Percentiles rank a stretch among this genome's conserved stretches.
These are phyloP conservation scores for Salinomyces thailandicus DNA, from an alignment of 2,329 filamentous ascomycete species.

Conservation along the genomic window DNA sequence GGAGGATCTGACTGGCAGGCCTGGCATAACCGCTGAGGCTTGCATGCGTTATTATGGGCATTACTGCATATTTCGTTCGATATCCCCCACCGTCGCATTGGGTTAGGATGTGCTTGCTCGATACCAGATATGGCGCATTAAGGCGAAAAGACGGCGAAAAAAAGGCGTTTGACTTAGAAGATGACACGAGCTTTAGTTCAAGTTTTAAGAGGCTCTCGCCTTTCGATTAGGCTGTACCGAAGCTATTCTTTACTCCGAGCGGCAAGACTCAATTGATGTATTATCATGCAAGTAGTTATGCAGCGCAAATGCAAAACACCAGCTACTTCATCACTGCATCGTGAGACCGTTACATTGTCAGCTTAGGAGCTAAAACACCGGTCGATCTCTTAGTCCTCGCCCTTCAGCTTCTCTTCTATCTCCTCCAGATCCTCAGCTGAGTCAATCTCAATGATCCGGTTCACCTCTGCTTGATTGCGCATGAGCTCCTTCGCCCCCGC, in stretches of 20 bases:
- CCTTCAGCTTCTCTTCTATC: conserved; percentile 58
- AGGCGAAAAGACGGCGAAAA: conserved; percentile 3
- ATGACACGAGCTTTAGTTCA: not conserved
- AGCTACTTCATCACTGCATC: too few relatives aligned
- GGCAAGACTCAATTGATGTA: too few relatives aligned
- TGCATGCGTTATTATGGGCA: too few relatives aligned
- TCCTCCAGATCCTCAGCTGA: conserved; percentile 69
- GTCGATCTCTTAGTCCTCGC: conserved; percentile 26
- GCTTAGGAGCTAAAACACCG: not conserved
- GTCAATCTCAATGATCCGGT: conserved; percentile 74
- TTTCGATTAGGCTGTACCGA: not conserved
- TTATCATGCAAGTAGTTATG: too few relatives aligned
- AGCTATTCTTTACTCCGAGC: conserved; percentile 2
- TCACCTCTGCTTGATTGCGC: conserved; percentile 86
- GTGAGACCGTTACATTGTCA: conserved; percentile 2
- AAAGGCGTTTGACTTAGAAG: not conserved
- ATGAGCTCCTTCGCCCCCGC: conserved; percentile 93
- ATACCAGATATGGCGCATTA: too few relatives aligned
- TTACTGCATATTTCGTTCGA: conserved; percentile 2
- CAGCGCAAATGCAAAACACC: too few relatives aligned
- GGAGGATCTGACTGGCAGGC: too few relatives aligned
- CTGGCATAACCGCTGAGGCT: too few relatives aligned
- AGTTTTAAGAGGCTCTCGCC: conserved; percentile 1
- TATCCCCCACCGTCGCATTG: conserved; percentile 6
- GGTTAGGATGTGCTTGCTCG: too few relatives aligned